A percentile compares a stretch with the other conserved stretches of the same genome.
These are phyloP conservation scores for Penicillium flavigenum DNA, from an alignment of 495 filamentous ascomycete species.

Conservation along the genomic window DNA sequence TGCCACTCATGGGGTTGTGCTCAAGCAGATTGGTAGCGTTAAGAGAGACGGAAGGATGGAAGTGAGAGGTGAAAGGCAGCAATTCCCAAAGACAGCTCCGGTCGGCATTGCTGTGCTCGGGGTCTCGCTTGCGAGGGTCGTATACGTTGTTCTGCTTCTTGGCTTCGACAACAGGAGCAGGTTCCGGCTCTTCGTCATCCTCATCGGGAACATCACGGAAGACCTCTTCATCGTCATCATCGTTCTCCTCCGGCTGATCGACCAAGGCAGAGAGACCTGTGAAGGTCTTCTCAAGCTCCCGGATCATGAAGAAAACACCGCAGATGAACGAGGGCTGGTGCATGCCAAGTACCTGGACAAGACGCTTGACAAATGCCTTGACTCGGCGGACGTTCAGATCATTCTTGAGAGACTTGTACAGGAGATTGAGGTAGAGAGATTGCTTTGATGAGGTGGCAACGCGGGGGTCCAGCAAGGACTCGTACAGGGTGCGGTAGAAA, in stretches of 20 bases:
- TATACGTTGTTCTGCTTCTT: constrained; percentile 52
- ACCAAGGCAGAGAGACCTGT: constrained; percentile 71
- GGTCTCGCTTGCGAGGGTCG: constrained; percentile 86
- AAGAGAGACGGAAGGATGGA: constrained; percentile 92
- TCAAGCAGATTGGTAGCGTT: constrained; percentile 70
- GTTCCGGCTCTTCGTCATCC: constrained; percentile 38
- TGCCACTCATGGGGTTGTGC: constrained; percentile 67
- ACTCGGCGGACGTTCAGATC: constrained; percentile 85
- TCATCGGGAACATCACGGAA: constrained; percentile 68
- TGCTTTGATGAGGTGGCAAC: constrained; percentile 91
- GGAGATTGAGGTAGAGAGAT: constrained; percentile 85
- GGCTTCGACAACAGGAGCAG: constrained; percentile 18
- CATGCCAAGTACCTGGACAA: constrained; percentile 79
- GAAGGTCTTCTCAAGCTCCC: constrained; percentile 74
- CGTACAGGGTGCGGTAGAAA: constrained; percentile 93
- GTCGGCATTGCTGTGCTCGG: constrained; percentile 86
- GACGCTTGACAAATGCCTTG: constrained; percentile 90
- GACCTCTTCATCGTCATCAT: constrained; percentile 68
- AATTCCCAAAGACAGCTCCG: constrained; percentile 91
- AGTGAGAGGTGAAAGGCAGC: constrained; percentile 75
- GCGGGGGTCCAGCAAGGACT: constrained; percentile 87
- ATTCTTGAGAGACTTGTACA: constrained; percentile 82
- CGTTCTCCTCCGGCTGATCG: constrained; percentile 66
- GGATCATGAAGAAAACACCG: constrained; percentile 81
- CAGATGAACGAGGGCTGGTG: constrained; percentile 93